These are phyloP conservation scores for Fusarium pseudoanthophilum DNA, from an alignment of 2,329 filamentous ascomycete genomes.

Conservation along the genomic window DNA sequence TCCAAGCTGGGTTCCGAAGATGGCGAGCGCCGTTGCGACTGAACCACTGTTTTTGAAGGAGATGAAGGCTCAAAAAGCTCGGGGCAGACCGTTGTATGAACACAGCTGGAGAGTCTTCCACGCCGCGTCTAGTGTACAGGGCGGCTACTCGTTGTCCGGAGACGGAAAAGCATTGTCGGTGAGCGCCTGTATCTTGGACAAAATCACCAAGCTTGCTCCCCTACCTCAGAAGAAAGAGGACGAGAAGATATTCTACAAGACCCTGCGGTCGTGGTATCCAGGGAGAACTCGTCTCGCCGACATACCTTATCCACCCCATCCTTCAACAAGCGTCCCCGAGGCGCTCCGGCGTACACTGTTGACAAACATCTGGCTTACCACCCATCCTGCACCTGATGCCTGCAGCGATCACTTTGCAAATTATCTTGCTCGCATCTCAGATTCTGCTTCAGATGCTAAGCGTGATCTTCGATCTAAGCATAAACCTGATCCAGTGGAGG, in stretches of 20 bases:
- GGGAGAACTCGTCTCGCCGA: neutral
- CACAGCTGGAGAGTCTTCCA: neutral
- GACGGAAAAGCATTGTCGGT: neutral
- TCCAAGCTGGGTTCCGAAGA: slow-evolving; percentile 18
- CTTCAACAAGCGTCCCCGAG: neutral
- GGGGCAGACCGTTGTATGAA: neutral
- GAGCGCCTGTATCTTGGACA: neutral
- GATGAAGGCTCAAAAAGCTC: slow-evolving; percentile 13
- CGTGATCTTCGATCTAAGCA: neutral
- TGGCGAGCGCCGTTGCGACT: slow-evolving; percentile 12
- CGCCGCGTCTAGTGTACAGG: neutral
- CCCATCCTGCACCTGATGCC: neutral
- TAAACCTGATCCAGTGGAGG: neutral
- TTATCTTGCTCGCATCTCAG: neutral
- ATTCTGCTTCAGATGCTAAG: neutral
- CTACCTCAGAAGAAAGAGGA: neutral
- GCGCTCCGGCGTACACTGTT: slow-evolving; percentile 1
- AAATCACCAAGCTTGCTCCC: neutral
- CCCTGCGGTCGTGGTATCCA: slow-evolving; percentile 4
- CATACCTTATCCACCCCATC: neutral
- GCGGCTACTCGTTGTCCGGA: neutral
- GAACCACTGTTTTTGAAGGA: slow-evolving; percentile 13
- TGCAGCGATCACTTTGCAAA: slow-evolving; percentile 6
- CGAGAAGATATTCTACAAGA: neutral
- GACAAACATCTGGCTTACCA: slow-evolving; percentile 13